Conservation (phyloP, 106 monocot species). For the Dendrobium catenatum region DNA sequence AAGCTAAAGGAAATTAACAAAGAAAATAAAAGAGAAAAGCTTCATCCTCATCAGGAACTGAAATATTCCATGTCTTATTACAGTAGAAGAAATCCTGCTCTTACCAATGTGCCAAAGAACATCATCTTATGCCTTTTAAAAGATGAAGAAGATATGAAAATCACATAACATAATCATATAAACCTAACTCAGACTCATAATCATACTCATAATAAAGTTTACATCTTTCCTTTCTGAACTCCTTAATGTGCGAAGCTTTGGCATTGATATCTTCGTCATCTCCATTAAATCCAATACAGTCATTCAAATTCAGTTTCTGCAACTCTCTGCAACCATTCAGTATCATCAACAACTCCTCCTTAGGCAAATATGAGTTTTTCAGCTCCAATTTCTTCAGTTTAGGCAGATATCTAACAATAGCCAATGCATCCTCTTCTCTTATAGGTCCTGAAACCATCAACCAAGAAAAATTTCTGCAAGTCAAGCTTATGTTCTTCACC, state of each 20-base stretch:
- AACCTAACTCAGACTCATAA: background rate
- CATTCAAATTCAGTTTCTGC: constrained; percentile 3
- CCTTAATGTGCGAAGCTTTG: background rate
- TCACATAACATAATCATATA: background rate
- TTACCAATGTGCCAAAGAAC: no score
- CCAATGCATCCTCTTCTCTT: constrained; percentile 6
- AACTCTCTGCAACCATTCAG: constrained; percentile 14
- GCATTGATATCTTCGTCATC: constrained; percentile 10
- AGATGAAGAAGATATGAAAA: no score
- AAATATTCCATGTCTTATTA: no score
- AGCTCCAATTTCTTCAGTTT: constrained; percentile 14
- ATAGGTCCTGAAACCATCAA: background rate
- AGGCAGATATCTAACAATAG: constrained; percentile 9
- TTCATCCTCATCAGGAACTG: no score
- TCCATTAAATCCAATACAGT: constrained; percentile 16
- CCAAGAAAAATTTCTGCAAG: background rate
- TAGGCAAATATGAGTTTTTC: constrained; percentile 8
- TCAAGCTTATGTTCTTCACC: background rate
- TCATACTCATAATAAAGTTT: constrained; percentile 6
- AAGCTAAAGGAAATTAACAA: no score
- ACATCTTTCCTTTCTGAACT: constrained; percentile 10
- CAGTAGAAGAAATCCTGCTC: no score
- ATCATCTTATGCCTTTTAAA: no score
- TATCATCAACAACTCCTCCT: constrained; percentile 6
- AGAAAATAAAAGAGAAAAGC: no score